Base-by-base conservation (phyloP, 78 protist genomes). In the Thecamonas trahens region DNA sequence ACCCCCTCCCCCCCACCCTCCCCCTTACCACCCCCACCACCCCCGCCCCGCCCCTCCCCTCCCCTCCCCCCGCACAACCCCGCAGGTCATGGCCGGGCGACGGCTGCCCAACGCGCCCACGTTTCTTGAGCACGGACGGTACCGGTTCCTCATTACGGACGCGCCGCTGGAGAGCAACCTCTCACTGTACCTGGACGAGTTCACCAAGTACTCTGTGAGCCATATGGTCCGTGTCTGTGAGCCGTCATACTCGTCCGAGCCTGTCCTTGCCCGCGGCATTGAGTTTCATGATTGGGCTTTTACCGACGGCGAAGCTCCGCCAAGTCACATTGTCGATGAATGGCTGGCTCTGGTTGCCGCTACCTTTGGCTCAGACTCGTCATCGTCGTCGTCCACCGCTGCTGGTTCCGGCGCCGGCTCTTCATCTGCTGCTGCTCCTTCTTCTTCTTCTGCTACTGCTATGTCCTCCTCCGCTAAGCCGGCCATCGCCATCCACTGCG, bases 401-500 rank as follows among this genome's bases (percentile, higher is more conserved):
- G n/a, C n/a, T n/a, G n/a, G n/a, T n/a, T n/a, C n/a, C n/a, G n/a
- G n/a, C n/a, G n/a, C n/a, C n/a, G n/a, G n/a, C n/a, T n/a, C n/a
- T n/a, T n/a, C n/a, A n/a, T n/a, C n/a, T n/a, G n/a, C n/a, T n/a
- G n/a, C n/a, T n/a, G n/a, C n/a, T n/a, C n/a, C n/a, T n/a, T n/a
- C n/a, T n/a, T n/a, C n/a, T n/a, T n/a, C n/a, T n/a, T n/a, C n/a
- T n/a, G n/a, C n/a, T n/a, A n/a, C n/a, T n/a, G n/a, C n/a, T n/a
- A n/a, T n/a, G n/a, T n/a, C n/a, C n/a, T n/a, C n/a, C n/a, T n/a
- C n/a, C n/a, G n/a, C n/a, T n/a, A 47, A 22, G 58, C 4, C 29
- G n/a, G 67, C 57, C 31, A 70, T 83, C 53, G 88, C 78, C 26
- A 65, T 83, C 18, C 88, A 83, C 67, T 83, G 88, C 39, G 77